Percentiles rank a stretch among this genome's conserved stretches.
Evolutionary conservation across 441 rosid species (phyloP).

Genomic region (Pelargonium citronellum): DNA sequence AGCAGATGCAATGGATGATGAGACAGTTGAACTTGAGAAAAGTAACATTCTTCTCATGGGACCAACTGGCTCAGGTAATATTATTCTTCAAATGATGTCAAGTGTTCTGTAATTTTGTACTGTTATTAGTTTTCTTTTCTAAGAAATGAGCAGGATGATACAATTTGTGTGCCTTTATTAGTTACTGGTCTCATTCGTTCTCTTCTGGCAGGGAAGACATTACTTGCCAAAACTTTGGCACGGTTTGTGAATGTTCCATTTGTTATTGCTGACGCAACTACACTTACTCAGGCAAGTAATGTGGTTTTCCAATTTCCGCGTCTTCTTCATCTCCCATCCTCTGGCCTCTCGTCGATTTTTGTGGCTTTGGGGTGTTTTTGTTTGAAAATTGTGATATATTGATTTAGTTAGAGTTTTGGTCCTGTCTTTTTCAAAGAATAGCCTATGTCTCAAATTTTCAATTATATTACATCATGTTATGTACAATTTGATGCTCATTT

Average conservation of each 20-base stretch:
- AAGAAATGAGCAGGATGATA: neutral
- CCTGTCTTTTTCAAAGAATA: too few species aligned
- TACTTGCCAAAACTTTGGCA: slow-evolving; percentile 90
- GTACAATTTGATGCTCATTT: too few species aligned
- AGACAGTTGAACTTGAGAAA: slow-evolving; percentile 81
- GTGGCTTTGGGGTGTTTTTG: too few species aligned
- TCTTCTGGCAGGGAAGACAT: slow-evolving; percentile 75
- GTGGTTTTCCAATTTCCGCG: neutral
- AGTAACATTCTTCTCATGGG: slow-evolving; percentile 94
- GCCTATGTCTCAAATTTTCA: too few species aligned
- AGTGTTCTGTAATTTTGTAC: slow-evolving; percentile 4
- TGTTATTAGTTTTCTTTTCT: slow-evolving; percentile 11
- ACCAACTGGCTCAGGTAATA: slow-evolving; percentile 88
- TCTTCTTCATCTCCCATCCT: too few species aligned
- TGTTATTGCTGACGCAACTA: slow-evolving; percentile 94
- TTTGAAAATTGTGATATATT: too few species aligned
- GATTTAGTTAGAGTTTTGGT: too few species aligned
- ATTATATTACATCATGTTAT: too few species aligned
- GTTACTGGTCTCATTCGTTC: neutral
- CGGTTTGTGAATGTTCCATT: slow-evolving; percentile 94
- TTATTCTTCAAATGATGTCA: slow-evolving; percentile 12
- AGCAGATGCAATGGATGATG: slow-evolving; percentile 43
- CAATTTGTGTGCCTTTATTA: neutral
- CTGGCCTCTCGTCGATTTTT: too few species aligned
- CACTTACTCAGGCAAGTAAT: slow-evolving; percentile 78